Base-by-base conservation (phyloP, 805 yeast genomes). In the Starmerella floris region DNA sequence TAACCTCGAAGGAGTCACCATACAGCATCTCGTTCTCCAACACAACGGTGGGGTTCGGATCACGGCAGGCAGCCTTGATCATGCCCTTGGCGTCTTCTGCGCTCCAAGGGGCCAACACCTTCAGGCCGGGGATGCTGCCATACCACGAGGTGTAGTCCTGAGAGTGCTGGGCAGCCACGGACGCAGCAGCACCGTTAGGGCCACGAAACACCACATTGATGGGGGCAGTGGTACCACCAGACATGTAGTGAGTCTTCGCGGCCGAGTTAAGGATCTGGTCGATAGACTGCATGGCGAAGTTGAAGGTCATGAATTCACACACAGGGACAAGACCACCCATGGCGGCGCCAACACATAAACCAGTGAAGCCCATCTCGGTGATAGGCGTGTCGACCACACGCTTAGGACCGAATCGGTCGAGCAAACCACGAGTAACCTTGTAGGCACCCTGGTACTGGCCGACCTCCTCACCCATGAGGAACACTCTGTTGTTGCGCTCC, bases 381-480 rank as follows among this genome's bases (percentile, higher is more conserved):
- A 91, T 91, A 51, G 99, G 99, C 51, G 96, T 87, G 66, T 87
- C 96, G 49, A 87, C 73, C 46, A 87, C 79, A 68, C 96, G 78
- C 64, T 82, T 76, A 62, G 85, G 94, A 50, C 96, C 96, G 58
- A 85, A 87, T 62, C 93, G 76, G 66, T 91, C 98, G 59, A 91
- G 73, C 51, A 91, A 73, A 28, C 98, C 98, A 62, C 94, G 79
- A 51, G 97, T 81, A 51, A 91, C 80, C 71, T 91, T 91, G 72
- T 91, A 91, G 47, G 99, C 99, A 70, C 99, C 99, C 62, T 91
- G 87, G 69, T 91, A 91, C 66, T 88, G 97, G 35, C 95, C 98
- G 52, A 91, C 98, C 67, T 91, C 99, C 70, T 91, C 99, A 66
- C 99, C 99, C 75, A 91, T 82, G 56, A 91, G 65, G 72, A 84